Percentiles rank a stretch among this genome's conserved stretches.
These are phyloP conservation scores for Boletellus ananas DNA, from an alignment of 768 basidiomycete genomes.

Conservation along the genomic window DNA sequence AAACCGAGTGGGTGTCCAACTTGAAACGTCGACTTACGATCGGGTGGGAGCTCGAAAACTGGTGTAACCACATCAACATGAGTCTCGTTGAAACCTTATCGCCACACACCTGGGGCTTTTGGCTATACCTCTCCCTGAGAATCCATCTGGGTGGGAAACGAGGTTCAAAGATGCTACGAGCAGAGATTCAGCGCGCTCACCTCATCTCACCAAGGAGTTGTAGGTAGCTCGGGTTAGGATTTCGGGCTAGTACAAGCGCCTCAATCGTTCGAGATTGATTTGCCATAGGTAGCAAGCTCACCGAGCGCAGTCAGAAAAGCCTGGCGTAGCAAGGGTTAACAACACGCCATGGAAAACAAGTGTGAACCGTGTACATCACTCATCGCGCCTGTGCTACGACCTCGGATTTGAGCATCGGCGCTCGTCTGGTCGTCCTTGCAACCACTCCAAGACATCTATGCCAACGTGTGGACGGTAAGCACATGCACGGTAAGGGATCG, in stretches of 20 bases:
- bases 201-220: slow-evolving; percentile 45
- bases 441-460: slow-evolving; percentile 79
- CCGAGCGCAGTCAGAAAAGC: slow-evolving; percentile 59
- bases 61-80: slow-evolving; percentile 6
- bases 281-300: slow-evolving; percentile 23
- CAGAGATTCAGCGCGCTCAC: slow-evolving; percentile 23
- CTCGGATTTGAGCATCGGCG: slow-evolving; percentile 67
- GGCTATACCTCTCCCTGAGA: slow-evolving; percentile 45
- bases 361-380: slow-evolving; percentile 51
- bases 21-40: slow-evolving; percentile 33
- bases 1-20: neutral
- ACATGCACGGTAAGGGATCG: neutral
- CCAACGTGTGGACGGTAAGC: neutral
- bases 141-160: slow-evolving; percentile 29
- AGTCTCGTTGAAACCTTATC: neutral
- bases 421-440: slow-evolving; percentile 83
- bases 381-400: slow-evolving; percentile 74
- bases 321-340: slow-evolving; percentile 19
- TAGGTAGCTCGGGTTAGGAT: slow-evolving; percentile 49
- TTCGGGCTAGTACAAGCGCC: slow-evolving; percentile 31
- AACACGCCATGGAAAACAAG: neutral
- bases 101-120: slow-evolving; percentile 49
- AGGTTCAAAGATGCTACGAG: neutral
- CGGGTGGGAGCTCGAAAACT: slow-evolving; percentile 42
- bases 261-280: neutral